Conservation (phyloP, 768 basidiomycete species). For the Clavaria fumosa region DNA sequence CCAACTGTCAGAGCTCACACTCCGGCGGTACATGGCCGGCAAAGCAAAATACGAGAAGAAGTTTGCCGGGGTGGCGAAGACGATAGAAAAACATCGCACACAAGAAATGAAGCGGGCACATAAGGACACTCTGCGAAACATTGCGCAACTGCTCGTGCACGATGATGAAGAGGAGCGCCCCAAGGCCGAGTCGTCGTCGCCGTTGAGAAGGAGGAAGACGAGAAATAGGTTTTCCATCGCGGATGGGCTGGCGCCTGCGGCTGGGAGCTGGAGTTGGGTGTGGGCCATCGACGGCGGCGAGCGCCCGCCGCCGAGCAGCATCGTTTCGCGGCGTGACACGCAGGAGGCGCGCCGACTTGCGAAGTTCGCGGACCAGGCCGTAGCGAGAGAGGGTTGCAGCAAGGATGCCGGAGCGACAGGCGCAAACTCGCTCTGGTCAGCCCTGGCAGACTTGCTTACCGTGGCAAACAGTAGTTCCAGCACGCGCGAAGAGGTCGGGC, state of each 20-base stretch:
- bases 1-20: conserved; percentile 52
- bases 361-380: conserved; percentile 52
- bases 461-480: too few relatives aligned
- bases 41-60: conserved; percentile 47
- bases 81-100: conserved; percentile 51
- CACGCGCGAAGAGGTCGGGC: too few relatives aligned
- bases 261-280: conserved; percentile 60
- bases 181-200: too few relatives aligned
- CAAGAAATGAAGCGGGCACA: conserved; percentile 49
- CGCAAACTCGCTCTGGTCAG: conserved; percentile 59
- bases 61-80: conserved; percentile 38
- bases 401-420: conserved; percentile 42
- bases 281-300: conserved; percentile 77
- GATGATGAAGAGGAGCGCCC: conserved; percentile 18
- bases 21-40: conserved; percentile 63
- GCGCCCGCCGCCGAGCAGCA: conserved; percentile 80
- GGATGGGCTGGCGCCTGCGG: conserved; percentile 25
- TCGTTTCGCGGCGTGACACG: conserved; percentile 81
- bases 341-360: conserved; percentile 61
- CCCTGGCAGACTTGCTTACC: conserved; percentile 50
- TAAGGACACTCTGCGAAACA: conserved; percentile 41
- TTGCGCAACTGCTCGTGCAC: conserved; percentile 31
- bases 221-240: too few relatives aligned
- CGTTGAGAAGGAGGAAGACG: too few relatives aligned
- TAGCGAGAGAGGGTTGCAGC: conserved; percentile 43